Percentiles rank a stretch among this genome's conserved stretches.
These are phyloP conservation scores for Gossypium bickii DNA, from an alignment of 345 rosid genomes.

Conservation along the genomic window DNA sequence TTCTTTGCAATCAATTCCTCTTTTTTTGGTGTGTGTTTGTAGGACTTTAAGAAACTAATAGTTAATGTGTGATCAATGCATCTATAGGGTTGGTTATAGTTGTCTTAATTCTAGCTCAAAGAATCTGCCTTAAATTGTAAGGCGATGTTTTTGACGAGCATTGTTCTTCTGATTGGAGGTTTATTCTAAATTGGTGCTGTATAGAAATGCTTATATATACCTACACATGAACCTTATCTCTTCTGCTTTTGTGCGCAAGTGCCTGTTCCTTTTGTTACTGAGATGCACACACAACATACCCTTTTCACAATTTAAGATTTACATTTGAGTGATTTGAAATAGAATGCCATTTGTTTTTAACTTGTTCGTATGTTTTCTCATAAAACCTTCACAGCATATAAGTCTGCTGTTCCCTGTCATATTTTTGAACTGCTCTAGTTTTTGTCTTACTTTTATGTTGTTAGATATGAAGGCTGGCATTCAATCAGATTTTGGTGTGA, in stretches of 20 bases:
- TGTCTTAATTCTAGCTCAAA: neutral
- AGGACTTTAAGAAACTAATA: neutral
- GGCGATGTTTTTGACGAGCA: neutral
- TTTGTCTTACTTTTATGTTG: neutral
- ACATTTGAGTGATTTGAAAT: neutral
- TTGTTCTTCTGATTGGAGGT: neutral
- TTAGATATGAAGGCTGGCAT: neutral
- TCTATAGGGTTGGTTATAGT: neutral
- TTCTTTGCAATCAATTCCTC: slow-evolving; percentile 1
- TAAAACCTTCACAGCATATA: neutral
- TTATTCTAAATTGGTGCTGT: neutral
- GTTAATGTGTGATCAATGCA: neutral
- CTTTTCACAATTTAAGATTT: neutral
- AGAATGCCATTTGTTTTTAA: neutral
- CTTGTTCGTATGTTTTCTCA: neutral
- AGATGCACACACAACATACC: neutral
- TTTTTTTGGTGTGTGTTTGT: neutral
- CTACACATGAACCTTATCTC: neutral
- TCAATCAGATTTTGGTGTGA: neutral
- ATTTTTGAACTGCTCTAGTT: neutral
- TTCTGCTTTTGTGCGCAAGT: neutral
- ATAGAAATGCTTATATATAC: neutral
- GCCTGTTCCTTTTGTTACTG: neutral
- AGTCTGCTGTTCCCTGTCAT: neutral
- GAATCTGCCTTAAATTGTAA: neutral